Percentiles rank a stretch among this genome's conserved stretches.
These are phyloP conservation scores for Hypoxylon lenormandii DNA, from an alignment of 495 filamentous ascomycete genomes.

Conservation along the genomic window DNA sequence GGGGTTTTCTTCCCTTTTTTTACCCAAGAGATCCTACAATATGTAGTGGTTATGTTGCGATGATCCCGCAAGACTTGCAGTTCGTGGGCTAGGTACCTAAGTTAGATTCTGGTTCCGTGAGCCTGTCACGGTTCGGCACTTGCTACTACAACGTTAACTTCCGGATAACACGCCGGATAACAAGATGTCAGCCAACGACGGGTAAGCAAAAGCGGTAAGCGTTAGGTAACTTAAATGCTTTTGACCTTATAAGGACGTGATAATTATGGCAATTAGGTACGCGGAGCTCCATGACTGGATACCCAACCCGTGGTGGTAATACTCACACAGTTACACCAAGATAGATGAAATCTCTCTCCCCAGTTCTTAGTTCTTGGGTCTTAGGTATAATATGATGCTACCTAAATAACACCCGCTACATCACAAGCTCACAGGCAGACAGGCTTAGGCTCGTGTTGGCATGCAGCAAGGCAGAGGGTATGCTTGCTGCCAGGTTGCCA, in stretches of 20 bases:
- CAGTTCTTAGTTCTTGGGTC: constrained; percentile 1
- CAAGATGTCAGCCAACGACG: neutral
- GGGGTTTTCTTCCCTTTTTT: too few species aligned
- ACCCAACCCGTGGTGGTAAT: constrained; percentile 10
- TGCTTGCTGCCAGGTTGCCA: too few species aligned
- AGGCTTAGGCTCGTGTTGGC: neutral
- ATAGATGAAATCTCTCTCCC: constrained; percentile 27
- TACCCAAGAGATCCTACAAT: neutral
- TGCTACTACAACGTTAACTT: constrained; percentile 17
- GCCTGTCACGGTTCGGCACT: constrained; percentile 28
- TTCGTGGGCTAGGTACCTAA: neutral
- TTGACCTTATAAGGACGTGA: constrained; percentile 23
- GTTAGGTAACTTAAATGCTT: constrained; percentile 38
- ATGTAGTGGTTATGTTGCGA: neutral
- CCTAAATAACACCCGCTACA: constrained; percentile 13
- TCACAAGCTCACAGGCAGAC: too few species aligned
- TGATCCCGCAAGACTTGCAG: neutral
- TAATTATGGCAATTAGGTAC: neutral
- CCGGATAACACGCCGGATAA: constrained; percentile 1
- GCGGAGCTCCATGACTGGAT: constrained; percentile 21
- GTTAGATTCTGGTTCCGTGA: neutral
- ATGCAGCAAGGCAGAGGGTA: constrained; percentile 1
- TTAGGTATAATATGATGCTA: constrained; percentile 22
- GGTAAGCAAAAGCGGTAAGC: neutral
- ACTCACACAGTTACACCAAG: constrained; percentile 21